phyloP scores from a whole-genome alignment of 371 early-diverging fungal genomes.

The Rhizopus microsporus region DNA sequence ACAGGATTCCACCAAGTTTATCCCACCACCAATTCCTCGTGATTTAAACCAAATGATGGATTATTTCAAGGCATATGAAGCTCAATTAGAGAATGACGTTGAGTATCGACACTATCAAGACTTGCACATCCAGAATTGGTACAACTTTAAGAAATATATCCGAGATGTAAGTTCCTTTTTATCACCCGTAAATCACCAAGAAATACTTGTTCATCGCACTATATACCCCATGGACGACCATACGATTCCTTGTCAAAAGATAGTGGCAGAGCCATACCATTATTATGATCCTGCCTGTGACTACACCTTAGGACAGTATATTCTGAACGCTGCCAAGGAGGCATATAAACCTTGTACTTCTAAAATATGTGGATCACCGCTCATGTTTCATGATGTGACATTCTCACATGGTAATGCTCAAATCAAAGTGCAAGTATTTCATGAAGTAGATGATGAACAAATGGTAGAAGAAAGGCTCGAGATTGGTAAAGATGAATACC shows the following conservation, averaged over 20 bases:
- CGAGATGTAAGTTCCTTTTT: conserved; percentile 52
- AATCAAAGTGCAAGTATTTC: conserved; percentile 63
- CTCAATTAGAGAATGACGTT: conserved; percentile 38
- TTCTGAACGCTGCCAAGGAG: conserved; percentile 80
- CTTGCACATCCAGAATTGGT: conserved; percentile 51
- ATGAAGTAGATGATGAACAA: conserved; percentile 19
- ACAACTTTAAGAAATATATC: conserved; percentile 55
- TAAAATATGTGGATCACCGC: conserved; percentile 69
- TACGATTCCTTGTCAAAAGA: conserved; percentile 71
- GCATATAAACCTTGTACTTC: conserved; percentile 64
- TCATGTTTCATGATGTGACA: conserved; percentile 77
- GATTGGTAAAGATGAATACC: conserved; percentile 23
- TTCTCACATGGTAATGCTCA: conserved; percentile 83
- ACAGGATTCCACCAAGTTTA: conserved; percentile 1
- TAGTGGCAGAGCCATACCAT: conserved; percentile 73
- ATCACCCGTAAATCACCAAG: conserved; percentile 71
- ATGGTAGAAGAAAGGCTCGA: conserved; percentile 24
- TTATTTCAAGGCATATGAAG: conserved; percentile 32
- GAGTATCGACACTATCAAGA: conserved; percentile 55
- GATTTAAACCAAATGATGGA: conserved; percentile 25
- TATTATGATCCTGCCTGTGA: conserved; percentile 81
- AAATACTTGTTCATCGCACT: conserved; percentile 55
- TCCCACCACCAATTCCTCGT: conserved; percentile 22
- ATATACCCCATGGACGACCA: conserved; percentile 29
- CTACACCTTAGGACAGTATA: conserved; percentile 83